Base-by-base conservation (phyloP, 2,329 filamentous ascomycete genomes). In the Dothidotthia symphoricarpi region DNA sequence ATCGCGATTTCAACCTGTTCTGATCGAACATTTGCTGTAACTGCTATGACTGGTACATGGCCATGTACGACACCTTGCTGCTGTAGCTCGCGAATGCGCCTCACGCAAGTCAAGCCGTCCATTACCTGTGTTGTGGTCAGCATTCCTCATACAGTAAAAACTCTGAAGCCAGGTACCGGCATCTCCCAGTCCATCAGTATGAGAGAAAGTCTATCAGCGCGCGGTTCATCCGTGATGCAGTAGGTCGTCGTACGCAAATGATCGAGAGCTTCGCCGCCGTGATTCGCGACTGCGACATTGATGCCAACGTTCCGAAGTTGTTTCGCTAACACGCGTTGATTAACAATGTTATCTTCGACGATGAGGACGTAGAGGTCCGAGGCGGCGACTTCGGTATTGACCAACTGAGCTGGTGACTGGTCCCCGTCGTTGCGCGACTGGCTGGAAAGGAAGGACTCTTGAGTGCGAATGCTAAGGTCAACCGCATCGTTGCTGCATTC, bases 311-410 rank as follows among this genome's bases (percentile, higher is more conserved):
- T 64, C 3, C 52, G 51, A 8, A 71, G 56, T 27, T 70, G 68
- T 36, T 64, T 69, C 6, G 59, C 49, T n/a, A 70, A 54, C 11
- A 71, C 67, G 26, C 58, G 60, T 31, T 70, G 68, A 34, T 71
- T 70, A 26, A 70, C 56, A 5, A 68, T 48, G 28, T 71, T 69
- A 45, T 71, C 68, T 50, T 63, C 62, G 2, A 66, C 63, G 10
- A 66, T 39, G 1, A 66, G 49, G 11, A 65, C 49, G 17, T 62
- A 53, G 9, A 22, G 19, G 19, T 5, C 5, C 19, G 10, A 34
- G 11, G 25, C 26, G 34, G 30, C 34, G 16, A 9, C 27, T 13
- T 3, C 19, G 15, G 19, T 22, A 9, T 22, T 30, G 17, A 8
- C 8, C 1, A 14, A 11, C n/a, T 26, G 19, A 26, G 26, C 28